Conservation (phyloP, 106 monocot species). For the Iris macrosiphon region DNA sequence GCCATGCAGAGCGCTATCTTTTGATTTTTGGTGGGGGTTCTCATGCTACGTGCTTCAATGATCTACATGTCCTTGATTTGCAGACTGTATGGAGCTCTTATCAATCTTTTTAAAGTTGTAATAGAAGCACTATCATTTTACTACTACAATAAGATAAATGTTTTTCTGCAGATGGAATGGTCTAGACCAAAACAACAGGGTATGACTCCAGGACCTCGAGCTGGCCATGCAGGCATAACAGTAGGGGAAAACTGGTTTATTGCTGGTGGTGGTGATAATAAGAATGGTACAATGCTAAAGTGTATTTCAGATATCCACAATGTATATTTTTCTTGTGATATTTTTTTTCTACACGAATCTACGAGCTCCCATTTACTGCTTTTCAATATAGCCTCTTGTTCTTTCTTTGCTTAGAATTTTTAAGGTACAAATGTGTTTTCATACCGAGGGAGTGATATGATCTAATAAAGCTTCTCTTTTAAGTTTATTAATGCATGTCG, state of each 20-base stretch:
- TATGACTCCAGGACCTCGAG: conserved; percentile 52
- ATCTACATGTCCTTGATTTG: conserved; percentile 82
- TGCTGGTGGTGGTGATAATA: conserved; percentile 79
- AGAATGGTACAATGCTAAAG: conserved; percentile 37
- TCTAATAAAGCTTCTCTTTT: no score
- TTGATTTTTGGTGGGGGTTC: conserved; percentile 88
- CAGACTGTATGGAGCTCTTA: conserved; percentile 44
- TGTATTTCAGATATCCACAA: not conserved
- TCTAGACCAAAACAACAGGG: conserved; percentile 73
- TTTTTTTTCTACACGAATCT: not conserved
- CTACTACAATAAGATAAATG: not conserved
- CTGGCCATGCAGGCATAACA: conserved; percentile 81
- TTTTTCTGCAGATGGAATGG: conserved; percentile 74
- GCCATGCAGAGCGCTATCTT: conserved; percentile 72
- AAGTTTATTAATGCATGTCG: no score
- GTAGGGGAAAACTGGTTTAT: conserved; percentile 86
- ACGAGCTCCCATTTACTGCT: no score
- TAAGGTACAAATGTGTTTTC: no score
- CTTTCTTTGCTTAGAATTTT: no score
- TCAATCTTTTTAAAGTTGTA: conserved; percentile 3
- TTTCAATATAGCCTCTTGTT: no score
- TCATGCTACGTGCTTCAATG: conserved; percentile 81
- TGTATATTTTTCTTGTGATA: not conserved
- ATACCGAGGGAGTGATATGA: no score
- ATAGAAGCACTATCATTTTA: conserved; percentile 1